Base-by-base conservation (phyloP, 1,284 basidiomycete species). In the Porogramme epimiltina region DNA sequence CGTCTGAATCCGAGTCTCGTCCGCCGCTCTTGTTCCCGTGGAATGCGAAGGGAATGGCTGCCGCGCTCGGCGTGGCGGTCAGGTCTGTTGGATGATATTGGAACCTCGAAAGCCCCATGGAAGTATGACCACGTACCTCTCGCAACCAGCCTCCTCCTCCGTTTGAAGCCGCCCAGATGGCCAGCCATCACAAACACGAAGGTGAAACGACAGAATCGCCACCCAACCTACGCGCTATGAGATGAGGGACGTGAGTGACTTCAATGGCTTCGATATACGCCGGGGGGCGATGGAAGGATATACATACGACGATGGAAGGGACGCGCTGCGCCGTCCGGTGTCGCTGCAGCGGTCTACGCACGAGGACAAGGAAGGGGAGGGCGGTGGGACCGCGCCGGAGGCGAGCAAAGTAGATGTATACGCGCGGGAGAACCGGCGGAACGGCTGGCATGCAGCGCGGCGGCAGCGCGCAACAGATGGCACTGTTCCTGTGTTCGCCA, bases 81-180 rank as follows among this genome's bases (percentile, higher is more conserved):
- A 15, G 15, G n/a, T 37, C 34, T 37, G 8, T 8, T 31, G 28
- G 28, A 15, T 15, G 15, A 8, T 8, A 31, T 8, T 8, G 9
- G 9, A 31, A 8, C 9, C 28, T 31, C 19, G 43, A 13, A 45
- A 22, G 15, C n/a, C n/a, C n/a, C 2, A 22, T 4, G 11, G 16
- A 20, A 25, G 36, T 10, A 38, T 34, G 6, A 16, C n/a, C 16
- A 39, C 50, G 22, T 34, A 52, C 51, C 51, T 40, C 51, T 40
- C 23, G 42, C 34, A 38, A 11, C 28, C 36, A 24, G 37, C 40
- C 51, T 43, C 34, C 15, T 31, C 28, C 34, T 37, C 34, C 44
- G 36, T 37, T 42, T 31, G 18, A 31, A 38, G 16, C 25, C 33
- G 8, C 18, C 11, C 19, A 38, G 18, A 33, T 28, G 40, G 26